Conservation (phyloP, 495 filamentous ascomycete genomes). For the Hypoxylon perforatum region DNA sequence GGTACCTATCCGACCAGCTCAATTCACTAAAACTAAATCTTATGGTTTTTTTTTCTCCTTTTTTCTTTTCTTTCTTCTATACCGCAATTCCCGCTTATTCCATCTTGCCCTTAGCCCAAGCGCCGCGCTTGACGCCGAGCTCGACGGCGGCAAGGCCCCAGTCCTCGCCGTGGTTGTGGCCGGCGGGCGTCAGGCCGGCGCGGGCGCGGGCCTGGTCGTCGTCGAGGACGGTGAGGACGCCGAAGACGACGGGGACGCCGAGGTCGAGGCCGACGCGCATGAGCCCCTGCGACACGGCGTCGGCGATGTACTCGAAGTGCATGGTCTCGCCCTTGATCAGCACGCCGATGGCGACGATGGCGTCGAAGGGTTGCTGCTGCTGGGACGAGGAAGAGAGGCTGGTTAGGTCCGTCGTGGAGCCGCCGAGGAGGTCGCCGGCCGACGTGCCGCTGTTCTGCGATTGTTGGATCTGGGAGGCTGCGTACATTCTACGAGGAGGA, state of each 20-base stretch:
- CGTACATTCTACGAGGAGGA: constrained; percentile 72
- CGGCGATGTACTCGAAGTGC: constrained; percentile 99
- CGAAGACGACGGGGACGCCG: constrained; percentile 90
- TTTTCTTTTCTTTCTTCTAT: background rate
- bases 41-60: background rate
- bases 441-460: constrained; percentile 68
- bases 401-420: constrained; percentile 71
- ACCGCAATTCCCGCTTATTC: constrained; percentile 42
- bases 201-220: constrained; percentile 88
- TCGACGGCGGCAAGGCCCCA: constrained; percentile 85
- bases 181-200: constrained; percentile 75
- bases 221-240: constrained; percentile 86
- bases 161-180: constrained; percentile 89
- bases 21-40: no score
- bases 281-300: constrained; percentile 86
- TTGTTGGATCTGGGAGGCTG: constrained; percentile 87
- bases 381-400: constrained; percentile 46
- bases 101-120: constrained; percentile 74
- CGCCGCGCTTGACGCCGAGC: constrained; percentile 74
- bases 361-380: constrained; percentile 78
- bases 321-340: constrained; percentile 98
- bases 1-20: background rate
- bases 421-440: constrained; percentile 83
- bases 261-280: constrained; percentile 94
- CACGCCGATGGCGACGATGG: constrained; percentile 93